A percentile compares a stretch with the other conserved stretches of the same genome.
Evolutionary conservation across 441 rosid species (phyloP).

Genomic region (Croton laevigatus): DNA sequence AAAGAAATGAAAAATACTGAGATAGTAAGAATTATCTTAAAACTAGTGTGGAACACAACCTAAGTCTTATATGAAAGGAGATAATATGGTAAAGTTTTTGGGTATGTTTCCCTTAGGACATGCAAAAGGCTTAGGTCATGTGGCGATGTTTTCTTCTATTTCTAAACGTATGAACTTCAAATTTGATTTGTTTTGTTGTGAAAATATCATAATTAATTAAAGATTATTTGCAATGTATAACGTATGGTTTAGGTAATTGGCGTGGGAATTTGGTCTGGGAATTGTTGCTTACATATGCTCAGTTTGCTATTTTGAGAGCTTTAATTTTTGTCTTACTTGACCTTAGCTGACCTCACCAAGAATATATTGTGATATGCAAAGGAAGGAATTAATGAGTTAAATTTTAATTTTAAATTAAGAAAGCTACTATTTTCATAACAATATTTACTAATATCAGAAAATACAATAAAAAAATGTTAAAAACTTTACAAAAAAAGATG

Average conservation of each 20-base stretch:
- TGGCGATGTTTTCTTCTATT: neutral
- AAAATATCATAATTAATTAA: no score
- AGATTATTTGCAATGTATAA: slow-evolving; percentile 19
- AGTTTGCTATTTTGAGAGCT: slow-evolving; percentile 17
- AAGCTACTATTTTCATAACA: no score
- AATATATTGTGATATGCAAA: slow-evolving; percentile 19
- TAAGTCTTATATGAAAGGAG: no score
- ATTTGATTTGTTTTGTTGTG: slow-evolving; percentile 3
- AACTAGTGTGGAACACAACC: no score
- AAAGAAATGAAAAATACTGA: no score
- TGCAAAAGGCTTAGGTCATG: slow-evolving; percentile 26
- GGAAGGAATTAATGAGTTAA: no score
- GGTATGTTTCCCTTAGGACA: slow-evolving; percentile 29
- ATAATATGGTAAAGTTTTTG: neutral
- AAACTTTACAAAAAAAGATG: no score
- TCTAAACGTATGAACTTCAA: slow-evolving; percentile 15
- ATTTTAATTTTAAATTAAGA: no score
- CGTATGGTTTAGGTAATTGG: slow-evolving; percentile 25
- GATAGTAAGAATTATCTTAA: no score
- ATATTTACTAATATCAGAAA: no score
- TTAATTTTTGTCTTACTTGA: slow-evolving; percentile 16
- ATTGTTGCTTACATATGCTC: slow-evolving; percentile 19
- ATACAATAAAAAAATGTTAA: no score
- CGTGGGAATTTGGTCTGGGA: slow-evolving; percentile 21
- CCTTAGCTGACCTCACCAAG: slow-evolving; percentile 18